These are phyloP conservation scores for Tetraselmis striata DNA, from an alignment of 139 green algal species.

Conservation along the genomic window DNA sequence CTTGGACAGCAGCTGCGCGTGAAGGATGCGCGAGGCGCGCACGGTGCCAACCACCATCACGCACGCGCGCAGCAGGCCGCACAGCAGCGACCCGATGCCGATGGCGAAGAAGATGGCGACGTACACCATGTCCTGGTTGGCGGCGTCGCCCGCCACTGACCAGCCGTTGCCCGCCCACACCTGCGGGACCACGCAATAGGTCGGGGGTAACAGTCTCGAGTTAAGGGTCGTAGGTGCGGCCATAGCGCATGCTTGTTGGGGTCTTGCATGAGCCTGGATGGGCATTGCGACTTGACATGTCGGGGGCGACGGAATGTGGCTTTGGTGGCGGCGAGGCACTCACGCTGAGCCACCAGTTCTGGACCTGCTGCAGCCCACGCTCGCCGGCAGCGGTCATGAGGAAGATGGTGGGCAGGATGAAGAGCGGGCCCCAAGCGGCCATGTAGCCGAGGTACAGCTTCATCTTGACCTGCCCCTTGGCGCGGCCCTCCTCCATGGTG, in stretches of 20 bases:
- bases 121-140: conserved; percentile 24
- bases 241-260: no score
- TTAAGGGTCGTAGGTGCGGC: no score
- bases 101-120: conserved; percentile 63
- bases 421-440: conserved; percentile 48
- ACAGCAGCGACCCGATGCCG: conserved; percentile 47
- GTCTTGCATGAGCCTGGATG: no score
- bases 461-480: neutral
- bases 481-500: neutral
- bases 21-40: conserved; percentile 33
- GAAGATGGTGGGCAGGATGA: conserved; percentile 49
- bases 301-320: no score
- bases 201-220: no score
- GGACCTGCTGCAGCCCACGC: conserved; percentile 40
- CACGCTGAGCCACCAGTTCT: conserved; percentile 68
- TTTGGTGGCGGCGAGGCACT: neutral
- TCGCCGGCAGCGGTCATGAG: conserved; percentile 27
- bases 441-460: conserved; percentile 75
- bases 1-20: conserved; percentile 36
- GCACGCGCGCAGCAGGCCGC: conserved; percentile 30
- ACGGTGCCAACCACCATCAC: conserved; percentile 41
- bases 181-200: no score
- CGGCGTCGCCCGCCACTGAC: neutral
- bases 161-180: neutral
- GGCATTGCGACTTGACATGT: no score